phyloP scores from a whole-genome alignment of 2,329 filamentous ascomycete species.

The Tolypocladium pustulatum region DNA sequence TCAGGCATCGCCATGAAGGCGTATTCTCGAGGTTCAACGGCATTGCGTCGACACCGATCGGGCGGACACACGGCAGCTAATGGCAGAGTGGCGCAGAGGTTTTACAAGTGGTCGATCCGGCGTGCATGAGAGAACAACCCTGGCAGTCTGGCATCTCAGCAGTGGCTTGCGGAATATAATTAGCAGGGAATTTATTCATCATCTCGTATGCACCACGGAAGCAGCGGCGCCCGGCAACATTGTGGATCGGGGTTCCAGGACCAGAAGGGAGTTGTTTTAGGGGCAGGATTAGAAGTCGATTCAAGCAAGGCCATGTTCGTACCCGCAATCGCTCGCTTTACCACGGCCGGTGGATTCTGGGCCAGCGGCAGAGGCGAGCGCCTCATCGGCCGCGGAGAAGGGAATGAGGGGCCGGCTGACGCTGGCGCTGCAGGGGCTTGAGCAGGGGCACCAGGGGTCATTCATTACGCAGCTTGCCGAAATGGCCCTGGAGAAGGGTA shows the following conservation, averaged over 20 bases:
- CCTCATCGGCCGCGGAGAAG: constrained; percentile 1
- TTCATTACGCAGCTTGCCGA: neutral
- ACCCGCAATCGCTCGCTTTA: neutral
- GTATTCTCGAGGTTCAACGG: neutral
- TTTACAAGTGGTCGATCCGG: neutral
- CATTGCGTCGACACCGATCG: neutral
- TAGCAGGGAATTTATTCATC: neutral
- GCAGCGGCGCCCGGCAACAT: neutral
- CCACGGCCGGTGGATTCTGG: neutral
- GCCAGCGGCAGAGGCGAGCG: neutral
- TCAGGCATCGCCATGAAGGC: neutral
- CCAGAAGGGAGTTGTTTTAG: neutral
- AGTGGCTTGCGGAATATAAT: neutral
- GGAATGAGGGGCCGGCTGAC: neutral
- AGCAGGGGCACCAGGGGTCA: neutral
- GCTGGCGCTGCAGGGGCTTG: neutral
- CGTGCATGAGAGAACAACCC: neutral
- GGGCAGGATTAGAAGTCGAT: neutral
- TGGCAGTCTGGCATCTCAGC: too few species aligned
- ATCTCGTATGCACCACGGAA: neutral
- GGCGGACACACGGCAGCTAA: neutral
- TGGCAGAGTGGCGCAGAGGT: neutral
- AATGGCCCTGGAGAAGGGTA: neutral
- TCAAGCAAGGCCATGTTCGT: too few species aligned
- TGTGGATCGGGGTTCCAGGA: neutral